A percentile compares a stretch with the other conserved stretches of the same genome.
Evolutionary conservation across 306 rosid species (phyloP).

Genomic region (Sophora flavescens): DNA sequence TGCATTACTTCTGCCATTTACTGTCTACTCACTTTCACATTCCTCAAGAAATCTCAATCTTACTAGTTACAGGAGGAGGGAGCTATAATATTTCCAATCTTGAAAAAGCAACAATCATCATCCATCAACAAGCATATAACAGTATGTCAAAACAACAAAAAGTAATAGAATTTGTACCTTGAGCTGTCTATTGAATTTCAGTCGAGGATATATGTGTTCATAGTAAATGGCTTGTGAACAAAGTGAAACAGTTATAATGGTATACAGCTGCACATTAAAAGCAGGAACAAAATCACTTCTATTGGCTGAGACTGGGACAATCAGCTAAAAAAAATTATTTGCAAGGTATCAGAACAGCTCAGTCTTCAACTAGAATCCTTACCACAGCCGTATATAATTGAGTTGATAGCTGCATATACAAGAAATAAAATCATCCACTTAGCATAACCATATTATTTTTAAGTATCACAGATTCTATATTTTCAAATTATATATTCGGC

Average conservation of each 20-base stretch:
- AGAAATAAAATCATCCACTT: conserved; percentile 40
- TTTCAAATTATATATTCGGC: background rate
- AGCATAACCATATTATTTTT: background rate
- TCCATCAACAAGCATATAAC: conserved; percentile 10
- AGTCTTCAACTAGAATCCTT: conserved; percentile 43
- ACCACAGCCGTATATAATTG: conserved; percentile 78
- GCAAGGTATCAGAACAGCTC: conserved; percentile 14
- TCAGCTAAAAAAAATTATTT: conserved; percentile 14
- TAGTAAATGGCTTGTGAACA: conserved; percentile 64
- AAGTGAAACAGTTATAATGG: conserved; percentile 58
- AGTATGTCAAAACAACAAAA: background rate
- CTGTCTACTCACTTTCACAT: background rate
- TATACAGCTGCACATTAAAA: conserved; percentile 67
- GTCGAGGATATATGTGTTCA: conserved; percentile 56
- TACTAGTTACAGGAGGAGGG: background rate
- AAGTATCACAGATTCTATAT: conserved; percentile 5
- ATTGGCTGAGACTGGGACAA: background rate
- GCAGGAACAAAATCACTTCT: conserved; percentile 35
- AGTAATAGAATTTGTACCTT: conserved; percentile 52
- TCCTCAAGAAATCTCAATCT: background rate
- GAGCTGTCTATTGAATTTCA: conserved; percentile 45
- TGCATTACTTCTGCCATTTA: too few species aligned
- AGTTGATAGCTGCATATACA: conserved; percentile 81
- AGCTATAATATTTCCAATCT: conserved; percentile 9
- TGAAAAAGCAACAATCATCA: background rate